Base-by-base conservation (phyloP, 352 stramenopile genomes). In the Phytopythium kandeliae region DNA sequence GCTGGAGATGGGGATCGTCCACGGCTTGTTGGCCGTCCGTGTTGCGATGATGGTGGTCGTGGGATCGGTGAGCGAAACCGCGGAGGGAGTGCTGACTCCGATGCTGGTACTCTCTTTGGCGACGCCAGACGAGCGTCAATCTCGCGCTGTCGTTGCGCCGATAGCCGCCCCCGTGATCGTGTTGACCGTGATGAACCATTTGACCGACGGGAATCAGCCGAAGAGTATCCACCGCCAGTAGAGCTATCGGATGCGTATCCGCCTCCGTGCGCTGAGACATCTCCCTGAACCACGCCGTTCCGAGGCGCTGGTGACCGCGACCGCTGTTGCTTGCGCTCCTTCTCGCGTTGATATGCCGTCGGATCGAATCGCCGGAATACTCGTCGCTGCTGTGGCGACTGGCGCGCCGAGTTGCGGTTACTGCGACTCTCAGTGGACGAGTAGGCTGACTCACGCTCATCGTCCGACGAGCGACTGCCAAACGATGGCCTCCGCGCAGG, bases 271-370 rank as follows among this genome's bases (percentile, higher is more conserved):
- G 13, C 10, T 17, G 38, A 28, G 19, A n/a, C 2, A 48, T 35
- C 48, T 31, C 53, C 40, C n/a, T 34, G 44, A 25, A 33, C 46
- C 35, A 25, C 34, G 8, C 11, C 17, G 31, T 6, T 52, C 11
- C 31, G n/a, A 30, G 37, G 34, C 13, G 30, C 33, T 21, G 59
- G 65, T 6, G 77, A 82, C 3, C 62, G 55, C 6, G 72, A 71
- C 19, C 68, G 70, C 55, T 37, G 65, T 44, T 78, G 51, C 47
- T 85, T 85, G 3, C 66, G 77, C 37, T 89, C 66, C 16, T 75
- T 76, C 44, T 93, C 78, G 46, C 76, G 65, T 55, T 93, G 79
- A 63, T 93, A 93, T 13, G 82, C 82, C 11, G 82, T 93, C 9
- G 79, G 82, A 42, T 93, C 79, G 51, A 93, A 93, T 16, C 79